phyloP scores from a whole-genome alignment of 352 stramenopile genomes.

The Globisporangium middletonii region DNA sequence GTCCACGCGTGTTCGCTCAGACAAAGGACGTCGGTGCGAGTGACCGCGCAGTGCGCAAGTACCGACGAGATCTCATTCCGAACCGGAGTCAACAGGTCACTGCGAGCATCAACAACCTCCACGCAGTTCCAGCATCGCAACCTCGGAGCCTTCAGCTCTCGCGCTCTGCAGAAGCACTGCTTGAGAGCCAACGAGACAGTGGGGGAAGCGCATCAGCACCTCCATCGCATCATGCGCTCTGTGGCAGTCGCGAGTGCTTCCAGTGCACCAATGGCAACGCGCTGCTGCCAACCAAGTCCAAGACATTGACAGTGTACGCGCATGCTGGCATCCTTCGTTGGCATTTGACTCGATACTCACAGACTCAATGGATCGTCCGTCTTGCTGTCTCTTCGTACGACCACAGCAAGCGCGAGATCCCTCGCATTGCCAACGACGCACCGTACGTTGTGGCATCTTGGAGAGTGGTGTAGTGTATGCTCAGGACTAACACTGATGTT shows the following conservation, averaged over 20 bases:
- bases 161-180: slow-evolving; percentile 13
- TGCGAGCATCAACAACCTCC: slow-evolving; percentile 26
- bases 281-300: neutral
- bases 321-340: neutral
- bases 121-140: slow-evolving; percentile 3
- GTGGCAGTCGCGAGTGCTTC: slow-evolving; percentile 52
- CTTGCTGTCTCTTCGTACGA: neutral
- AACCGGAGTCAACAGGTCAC: slow-evolving; percentile 47
- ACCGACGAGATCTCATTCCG: slow-evolving; percentile 56
- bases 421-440: slow-evolving; percentile 7
- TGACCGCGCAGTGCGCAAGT: slow-evolving; percentile 63
- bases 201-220: neutral
- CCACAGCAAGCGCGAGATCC: slow-evolving; percentile 5
- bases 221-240: neutral
- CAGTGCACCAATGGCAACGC: slow-evolving; percentile 27
- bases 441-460: neutral
- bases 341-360: neutral
- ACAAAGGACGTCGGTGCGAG: slow-evolving; percentile 46
- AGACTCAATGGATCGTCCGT: neutral
- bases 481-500: neutral
- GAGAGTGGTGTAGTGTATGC: neutral
- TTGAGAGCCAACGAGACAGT: neutral
- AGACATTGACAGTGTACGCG: neutral
- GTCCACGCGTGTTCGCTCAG: slow-evolving; percentile 26
- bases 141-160: slow-evolving; percentile 17